phyloP scores from a whole-genome alignment of 2,329 filamentous ascomycete species.

The Fusarium pseudocircinatum region DNA sequence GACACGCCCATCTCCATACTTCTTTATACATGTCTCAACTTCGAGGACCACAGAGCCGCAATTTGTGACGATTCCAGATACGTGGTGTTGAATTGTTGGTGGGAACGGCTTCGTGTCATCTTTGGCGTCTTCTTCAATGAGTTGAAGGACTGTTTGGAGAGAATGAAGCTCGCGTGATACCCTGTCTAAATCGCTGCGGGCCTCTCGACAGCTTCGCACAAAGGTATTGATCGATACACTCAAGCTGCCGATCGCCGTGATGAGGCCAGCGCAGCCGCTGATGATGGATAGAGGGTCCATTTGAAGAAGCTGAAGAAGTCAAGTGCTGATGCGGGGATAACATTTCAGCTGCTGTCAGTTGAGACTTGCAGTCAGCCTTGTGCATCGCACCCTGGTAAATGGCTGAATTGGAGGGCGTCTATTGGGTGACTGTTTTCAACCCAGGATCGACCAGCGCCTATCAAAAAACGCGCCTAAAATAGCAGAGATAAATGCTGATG shows the following conservation, averaged over 20 bases:
- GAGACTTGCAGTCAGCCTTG: neutral
- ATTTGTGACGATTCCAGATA: neutral
- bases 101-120: constrained; percentile 1
- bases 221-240: constrained; percentile 1
- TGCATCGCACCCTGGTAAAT: neutral
- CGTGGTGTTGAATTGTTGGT: neutral
- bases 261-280: constrained; percentile 18
- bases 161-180: constrained; percentile 29
- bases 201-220: constrained; percentile 22
- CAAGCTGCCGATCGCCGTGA: neutral
- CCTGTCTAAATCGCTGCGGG: constrained; percentile 19
- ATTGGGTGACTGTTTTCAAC: neutral
- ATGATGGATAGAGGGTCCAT: constrained; percentile 27
- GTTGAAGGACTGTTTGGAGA: constrained; percentile 16
- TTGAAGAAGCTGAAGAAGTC: fast-evolving
- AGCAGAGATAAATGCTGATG: fast-evolving
- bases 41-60: constrained; percentile 1
- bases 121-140: constrained; percentile 19
- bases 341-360: neutral
- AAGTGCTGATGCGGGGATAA: neutral
- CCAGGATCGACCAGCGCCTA: neutral
- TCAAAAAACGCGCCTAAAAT: fast-evolving
- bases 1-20: neutral
- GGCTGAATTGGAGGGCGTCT: neutral
- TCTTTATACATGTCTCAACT: neutral